phyloP scores from a whole-genome alignment of 306 rosid genomes.

The Astragalus glycyphyllos region DNA sequence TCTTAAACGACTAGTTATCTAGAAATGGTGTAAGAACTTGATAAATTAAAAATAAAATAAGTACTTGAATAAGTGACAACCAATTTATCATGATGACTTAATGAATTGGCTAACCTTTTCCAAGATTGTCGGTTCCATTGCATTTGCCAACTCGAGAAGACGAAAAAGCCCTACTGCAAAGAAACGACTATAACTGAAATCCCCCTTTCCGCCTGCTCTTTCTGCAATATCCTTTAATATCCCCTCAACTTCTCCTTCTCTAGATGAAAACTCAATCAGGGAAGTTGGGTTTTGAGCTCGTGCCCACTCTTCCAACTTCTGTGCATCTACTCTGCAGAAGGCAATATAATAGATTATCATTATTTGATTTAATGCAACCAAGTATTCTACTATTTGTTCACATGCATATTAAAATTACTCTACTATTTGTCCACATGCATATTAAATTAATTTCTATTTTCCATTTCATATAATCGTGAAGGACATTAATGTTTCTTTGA shows the following conservation, averaged over 20 bases:
- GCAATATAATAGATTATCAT: constrained; percentile 40
- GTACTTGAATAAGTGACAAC: constrained; percentile 21
- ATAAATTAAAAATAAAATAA: background rate
- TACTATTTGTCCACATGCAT: background rate
- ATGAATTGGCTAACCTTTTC: constrained; percentile 67
- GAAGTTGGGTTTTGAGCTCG: constrained; percentile 75
- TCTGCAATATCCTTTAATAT: constrained; percentile 81
- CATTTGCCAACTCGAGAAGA: constrained; percentile 93
- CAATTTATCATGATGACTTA: constrained; percentile 29
- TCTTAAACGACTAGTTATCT: constrained; percentile 28
- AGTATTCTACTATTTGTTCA: background rate
- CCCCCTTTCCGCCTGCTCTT: constrained; percentile 79
- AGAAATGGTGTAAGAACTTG: constrained; percentile 3
- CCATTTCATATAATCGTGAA: constrained; percentile 21
- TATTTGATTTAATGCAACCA: too few relatives aligned
- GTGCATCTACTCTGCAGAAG: constrained; percentile 73
- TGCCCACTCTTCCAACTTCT: constrained; percentile 96
- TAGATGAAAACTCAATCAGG: constrained; percentile 79
- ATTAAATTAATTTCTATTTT: constrained; percentile 11
- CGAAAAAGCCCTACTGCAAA: constrained; percentile 97
- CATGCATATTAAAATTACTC: too few relatives aligned
- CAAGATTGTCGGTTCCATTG: constrained; percentile 82
- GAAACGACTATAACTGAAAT: constrained; percentile 94
- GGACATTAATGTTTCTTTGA: constrained; percentile 30
- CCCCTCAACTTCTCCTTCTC: constrained; percentile 92